A percentile compares a stretch with the other conserved stretches of the same genome.
Evolutionary conservation across 192 early-diverging fungal species (phyloP).

Genomic region (Coemansia sp.): DNA sequence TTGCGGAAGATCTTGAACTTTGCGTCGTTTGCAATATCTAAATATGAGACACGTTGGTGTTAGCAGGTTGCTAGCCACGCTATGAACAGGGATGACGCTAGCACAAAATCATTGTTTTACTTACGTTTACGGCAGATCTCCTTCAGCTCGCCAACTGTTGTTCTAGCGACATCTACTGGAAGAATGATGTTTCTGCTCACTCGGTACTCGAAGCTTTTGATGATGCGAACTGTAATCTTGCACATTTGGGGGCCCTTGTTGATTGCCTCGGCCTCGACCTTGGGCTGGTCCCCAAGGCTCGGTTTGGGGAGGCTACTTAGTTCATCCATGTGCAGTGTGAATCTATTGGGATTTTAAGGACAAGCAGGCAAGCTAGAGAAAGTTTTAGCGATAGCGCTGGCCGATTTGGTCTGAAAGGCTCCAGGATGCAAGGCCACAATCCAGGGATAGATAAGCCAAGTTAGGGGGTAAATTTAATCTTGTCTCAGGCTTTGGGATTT

Average conservation of each 20-base stretch:
- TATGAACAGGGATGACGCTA: not conserved
- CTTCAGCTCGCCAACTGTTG: slow-evolving; percentile 59
- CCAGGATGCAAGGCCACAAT: not conserved
- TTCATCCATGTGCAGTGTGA: not conserved
- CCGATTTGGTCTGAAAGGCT: not conserved
- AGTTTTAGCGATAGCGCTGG: too few relatives aligned
- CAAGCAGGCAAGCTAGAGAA: not conserved
- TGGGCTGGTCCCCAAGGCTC: not conserved
- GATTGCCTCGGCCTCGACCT: not conserved
- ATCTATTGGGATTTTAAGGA: not conserved
- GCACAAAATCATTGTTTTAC: not conserved
- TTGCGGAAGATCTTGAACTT: slow-evolving; percentile 38
- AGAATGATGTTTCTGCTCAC: slow-evolving; percentile 81
- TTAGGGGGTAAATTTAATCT: slow-evolving; percentile 1
- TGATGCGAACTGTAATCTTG: slow-evolving; percentile 75
- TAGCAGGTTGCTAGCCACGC: not conserved
- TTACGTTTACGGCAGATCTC: slow-evolving; percentile 22
- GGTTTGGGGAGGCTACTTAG: not conserved
- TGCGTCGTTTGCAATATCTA: slow-evolving; percentile 29
- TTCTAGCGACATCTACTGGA: slow-evolving; percentile 61
- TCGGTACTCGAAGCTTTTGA: slow-evolving; percentile 90
- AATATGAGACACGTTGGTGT: not conserved
- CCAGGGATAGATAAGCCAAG: not conserved
- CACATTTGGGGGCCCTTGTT: not conserved
- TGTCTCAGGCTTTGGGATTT: not conserved